phyloP scores from a whole-genome alignment of 768 basidiomycete genomes.

The Leccinum pellstonianum region DNA sequence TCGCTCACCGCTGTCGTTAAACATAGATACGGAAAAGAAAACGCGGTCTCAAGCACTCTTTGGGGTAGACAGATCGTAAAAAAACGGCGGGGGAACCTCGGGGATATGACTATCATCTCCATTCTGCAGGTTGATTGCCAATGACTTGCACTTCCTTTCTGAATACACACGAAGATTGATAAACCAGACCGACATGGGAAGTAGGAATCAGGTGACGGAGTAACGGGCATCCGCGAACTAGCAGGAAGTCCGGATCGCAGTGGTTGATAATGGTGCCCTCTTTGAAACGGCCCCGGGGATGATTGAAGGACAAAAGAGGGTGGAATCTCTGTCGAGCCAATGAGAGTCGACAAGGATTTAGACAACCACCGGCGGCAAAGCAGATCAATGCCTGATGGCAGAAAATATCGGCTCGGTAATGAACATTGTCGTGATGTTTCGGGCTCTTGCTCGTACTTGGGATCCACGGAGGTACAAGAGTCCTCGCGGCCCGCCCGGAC shows the following conservation, averaged over 20 bases:
- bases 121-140: not conserved
- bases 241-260: not conserved
- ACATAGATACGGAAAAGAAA: not conserved
- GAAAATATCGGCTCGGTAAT: not conserved
- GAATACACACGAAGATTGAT: not conserved
- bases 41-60: not conserved
- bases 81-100: not conserved
- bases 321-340: not conserved
- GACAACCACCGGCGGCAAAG: not conserved
- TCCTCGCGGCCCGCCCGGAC: not conserved
- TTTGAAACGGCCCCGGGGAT: not conserved
- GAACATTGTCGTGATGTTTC: not conserved
- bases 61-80: not conserved
- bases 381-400: not conserved
- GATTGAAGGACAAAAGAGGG: not conserved
- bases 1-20: not conserved
- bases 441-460: not conserved
- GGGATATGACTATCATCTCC: not conserved
- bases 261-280: not conserved
- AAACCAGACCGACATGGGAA: not conserved
- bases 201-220: not conserved
- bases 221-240: conserved; percentile 2
- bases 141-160: not conserved
- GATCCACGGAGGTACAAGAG: not conserved
- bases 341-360: not conserved